phyloP scores from a whole-genome alignment of 768 basidiomycete species.

The Mrakia blollopis region DNA sequence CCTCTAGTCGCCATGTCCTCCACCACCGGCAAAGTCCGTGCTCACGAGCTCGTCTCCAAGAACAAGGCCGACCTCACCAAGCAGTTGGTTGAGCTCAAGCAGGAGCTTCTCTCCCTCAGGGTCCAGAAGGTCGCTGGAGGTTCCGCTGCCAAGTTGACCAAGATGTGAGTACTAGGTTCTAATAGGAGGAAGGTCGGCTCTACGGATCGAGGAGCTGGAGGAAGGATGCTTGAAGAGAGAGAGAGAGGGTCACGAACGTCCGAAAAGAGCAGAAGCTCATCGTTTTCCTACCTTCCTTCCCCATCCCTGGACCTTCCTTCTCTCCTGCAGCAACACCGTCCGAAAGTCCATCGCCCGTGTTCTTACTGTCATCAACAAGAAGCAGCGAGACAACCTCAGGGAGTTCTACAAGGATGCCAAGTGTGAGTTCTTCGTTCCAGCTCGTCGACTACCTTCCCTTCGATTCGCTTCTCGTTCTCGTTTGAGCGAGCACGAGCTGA shows the following conservation, averaged over 20 bases:
- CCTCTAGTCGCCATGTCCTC: conserved; percentile 30
- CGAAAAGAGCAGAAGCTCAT: conserved; percentile 30
- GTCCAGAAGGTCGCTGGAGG: conserved; percentile 98
- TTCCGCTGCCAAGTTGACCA: conserved; percentile 89
- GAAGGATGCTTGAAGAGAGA: background rate
- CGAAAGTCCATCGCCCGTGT: conserved; percentile 99
- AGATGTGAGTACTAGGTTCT: conserved; percentile 65
- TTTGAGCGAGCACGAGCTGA: conserved; percentile 8
- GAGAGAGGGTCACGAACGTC: conserved; percentile 14
- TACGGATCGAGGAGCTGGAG: background rate
- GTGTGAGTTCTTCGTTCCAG: conserved; percentile 51
- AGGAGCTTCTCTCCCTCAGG: conserved; percentile 84
- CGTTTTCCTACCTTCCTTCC: background rate
- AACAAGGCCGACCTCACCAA: conserved; percentile 89
- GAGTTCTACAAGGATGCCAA: conserved; percentile 97
- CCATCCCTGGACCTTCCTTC: too few species aligned
- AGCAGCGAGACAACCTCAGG: conserved; percentile 90
- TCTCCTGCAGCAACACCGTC: conserved; percentile 66
- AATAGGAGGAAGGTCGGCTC: background rate
- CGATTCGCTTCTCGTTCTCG: background rate
- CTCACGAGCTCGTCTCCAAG: conserved; percentile 92
- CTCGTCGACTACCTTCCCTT: too few species aligned
- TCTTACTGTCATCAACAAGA: conserved; percentile 97
- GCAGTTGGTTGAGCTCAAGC: conserved; percentile 90
- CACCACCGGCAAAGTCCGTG: conserved; percentile 76